phyloP scores from a whole-genome alignment of 148 eudicot genomes.

The Pouteria glomerata region DNA sequence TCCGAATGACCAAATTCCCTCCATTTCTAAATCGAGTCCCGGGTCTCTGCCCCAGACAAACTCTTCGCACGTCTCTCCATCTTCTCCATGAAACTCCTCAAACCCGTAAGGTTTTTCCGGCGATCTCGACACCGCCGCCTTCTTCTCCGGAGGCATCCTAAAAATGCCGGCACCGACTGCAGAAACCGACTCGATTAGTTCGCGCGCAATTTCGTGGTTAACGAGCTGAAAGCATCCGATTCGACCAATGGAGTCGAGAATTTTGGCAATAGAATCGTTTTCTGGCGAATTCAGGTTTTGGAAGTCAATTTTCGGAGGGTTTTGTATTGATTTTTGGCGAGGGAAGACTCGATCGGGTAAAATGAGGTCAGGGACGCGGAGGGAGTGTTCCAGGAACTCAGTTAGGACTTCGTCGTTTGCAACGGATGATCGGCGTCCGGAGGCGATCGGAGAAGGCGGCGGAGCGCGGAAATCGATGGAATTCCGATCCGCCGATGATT shows the following conservation, averaged over 20 bases:
- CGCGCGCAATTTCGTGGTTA: slow-evolving; percentile 53
- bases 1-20: slow-evolving; percentile 56
- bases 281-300: not conserved
- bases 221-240: slow-evolving; percentile 65
- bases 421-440: slow-evolving; percentile 63
- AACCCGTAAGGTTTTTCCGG: slow-evolving; percentile 49
- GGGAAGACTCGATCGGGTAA: slow-evolving; percentile 75
- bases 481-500: slow-evolving; percentile 14
- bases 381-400: slow-evolving; percentile 55
- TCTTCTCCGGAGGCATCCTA: slow-evolving; percentile 40
- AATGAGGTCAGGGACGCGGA: slow-evolving; percentile 64
- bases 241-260: slow-evolving; percentile 28
- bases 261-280: not conserved
- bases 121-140: slow-evolving; percentile 35
- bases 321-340: slow-evolving; percentile 38
- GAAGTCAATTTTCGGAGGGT: slow-evolving; percentile 51
- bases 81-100: slow-evolving; percentile 52
- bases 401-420: slow-evolving; percentile 65
- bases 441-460: slow-evolving; percentile 76
- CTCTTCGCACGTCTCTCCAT: slow-evolving; percentile 54
- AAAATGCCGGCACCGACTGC: slow-evolving; percentile 40
- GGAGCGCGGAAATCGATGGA: slow-evolving; percentile 70
- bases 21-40: slow-evolving; percentile 48
- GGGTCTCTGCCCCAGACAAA: slow-evolving; percentile 57
- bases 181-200: slow-evolving; percentile 24